phyloP scores from a whole-genome alignment of 352 stramenopile species.

The Aphanomyces stellatus region DNA sequence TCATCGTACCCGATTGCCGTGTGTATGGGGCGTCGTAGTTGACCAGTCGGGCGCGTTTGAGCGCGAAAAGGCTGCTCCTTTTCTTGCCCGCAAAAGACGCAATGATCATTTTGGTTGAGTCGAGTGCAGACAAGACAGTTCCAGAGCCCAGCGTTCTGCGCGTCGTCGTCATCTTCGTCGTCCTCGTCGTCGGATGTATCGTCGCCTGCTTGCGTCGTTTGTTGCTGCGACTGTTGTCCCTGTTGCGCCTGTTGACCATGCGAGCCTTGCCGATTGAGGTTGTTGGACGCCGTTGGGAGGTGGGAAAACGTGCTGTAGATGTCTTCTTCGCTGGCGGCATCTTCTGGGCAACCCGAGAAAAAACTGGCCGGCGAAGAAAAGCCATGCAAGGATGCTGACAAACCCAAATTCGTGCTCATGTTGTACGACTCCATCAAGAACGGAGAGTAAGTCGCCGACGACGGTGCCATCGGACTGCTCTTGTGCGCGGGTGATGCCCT shows the following conservation, averaged over 20 bases:
- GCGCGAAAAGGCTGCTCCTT: not conserved
- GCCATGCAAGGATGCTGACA: not conserved
- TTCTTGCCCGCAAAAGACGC: constrained; percentile 6
- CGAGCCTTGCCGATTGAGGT: not conserved
- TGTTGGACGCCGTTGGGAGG: constrained; percentile 4
- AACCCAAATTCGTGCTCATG: constrained; percentile 5
- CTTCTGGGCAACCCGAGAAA: constrained; percentile 14
- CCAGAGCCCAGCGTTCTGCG: not conserved
- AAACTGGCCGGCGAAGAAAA: constrained; percentile 11
- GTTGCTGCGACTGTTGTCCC: not conserved
- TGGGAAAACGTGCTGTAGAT: constrained; percentile 21
- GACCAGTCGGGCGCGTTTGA: too few species aligned
- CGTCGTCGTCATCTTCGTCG: not conserved
- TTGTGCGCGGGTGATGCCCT: not conserved
- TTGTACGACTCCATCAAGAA: constrained; percentile 20
- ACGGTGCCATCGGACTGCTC: constrained; percentile 3
- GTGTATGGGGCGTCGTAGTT: not conserved
- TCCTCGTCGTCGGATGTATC: not conserved
- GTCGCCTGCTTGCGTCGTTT: not conserved
- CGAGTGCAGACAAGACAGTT: constrained; percentile 18
- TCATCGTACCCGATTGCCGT: constrained; percentile 19
- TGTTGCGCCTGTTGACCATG: not conserved
- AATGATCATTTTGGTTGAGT: constrained; percentile 16
- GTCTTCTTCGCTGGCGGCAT: constrained; percentile 6
- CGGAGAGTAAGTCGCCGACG: constrained; percentile 11